These are phyloP conservation scores for Fusarium sp. DNA, from an alignment of 2,329 filamentous ascomycete genomes.

Conservation along the genomic window DNA sequence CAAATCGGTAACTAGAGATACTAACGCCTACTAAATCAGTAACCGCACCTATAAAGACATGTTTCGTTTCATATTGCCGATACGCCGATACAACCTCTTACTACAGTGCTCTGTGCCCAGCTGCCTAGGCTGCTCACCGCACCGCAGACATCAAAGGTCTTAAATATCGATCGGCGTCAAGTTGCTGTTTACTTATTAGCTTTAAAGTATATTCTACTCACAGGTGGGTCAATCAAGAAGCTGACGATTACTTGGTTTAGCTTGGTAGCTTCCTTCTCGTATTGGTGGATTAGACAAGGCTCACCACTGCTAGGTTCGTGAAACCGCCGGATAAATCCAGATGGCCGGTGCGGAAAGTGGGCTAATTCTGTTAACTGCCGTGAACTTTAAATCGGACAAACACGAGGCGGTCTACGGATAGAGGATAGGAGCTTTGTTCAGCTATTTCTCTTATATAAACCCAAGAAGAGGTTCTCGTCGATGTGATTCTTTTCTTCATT, in stretches of 20 bases:
- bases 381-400: background rate
- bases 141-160: background rate
- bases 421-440: background rate
- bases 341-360: background rate
- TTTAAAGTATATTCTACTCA: background rate
- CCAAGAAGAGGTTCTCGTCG: accelerated
- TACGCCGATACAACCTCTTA: background rate
- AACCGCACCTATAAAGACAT: too few relatives aligned
- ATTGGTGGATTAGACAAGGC: background rate
- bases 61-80: background rate
- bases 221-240: background rate
- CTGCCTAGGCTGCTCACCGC: background rate
- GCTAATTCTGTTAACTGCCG: background rate
- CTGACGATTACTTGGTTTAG: background rate
- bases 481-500: accelerated
- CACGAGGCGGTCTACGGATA: background rate
- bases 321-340: background rate
- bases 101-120: accelerated
- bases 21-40: background rate
- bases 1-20: background rate
- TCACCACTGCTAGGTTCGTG: background rate
- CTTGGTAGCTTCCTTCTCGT: background rate
- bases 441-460: background rate
- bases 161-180: background rate
- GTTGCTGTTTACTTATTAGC: background rate